A percentile compares a stretch with the other conserved stretches of the same genome.
Conservation (phyloP, 805 yeast species). For the Wickerhamomyces rabaulensis region DNA sequence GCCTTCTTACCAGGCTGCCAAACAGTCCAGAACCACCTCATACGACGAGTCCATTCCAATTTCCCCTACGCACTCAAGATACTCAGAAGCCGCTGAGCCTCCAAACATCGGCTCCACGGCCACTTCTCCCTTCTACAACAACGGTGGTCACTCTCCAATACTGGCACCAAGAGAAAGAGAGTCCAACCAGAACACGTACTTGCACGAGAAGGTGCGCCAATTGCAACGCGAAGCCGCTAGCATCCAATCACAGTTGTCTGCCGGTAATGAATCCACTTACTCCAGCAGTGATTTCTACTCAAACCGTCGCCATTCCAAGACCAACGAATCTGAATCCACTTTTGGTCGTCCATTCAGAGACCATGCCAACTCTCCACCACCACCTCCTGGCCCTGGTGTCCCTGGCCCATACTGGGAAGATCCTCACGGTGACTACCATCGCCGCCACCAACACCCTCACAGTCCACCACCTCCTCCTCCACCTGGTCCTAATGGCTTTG, state of each 20-base stretch:
- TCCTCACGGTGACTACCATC: not conserved
- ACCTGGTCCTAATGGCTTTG: not conserved
- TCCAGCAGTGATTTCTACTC: not conserved
- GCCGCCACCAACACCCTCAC: not conserved
- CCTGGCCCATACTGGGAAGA: slow-evolving; percentile 1
- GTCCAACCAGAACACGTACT: slow-evolving; percentile 2
- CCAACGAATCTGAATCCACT: not conserved
- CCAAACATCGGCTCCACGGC: slow-evolving; percentile 8
- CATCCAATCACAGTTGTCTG: slow-evolving; percentile 16
- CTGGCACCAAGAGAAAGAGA: slow-evolving; percentile 2
- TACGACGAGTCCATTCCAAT: not conserved
- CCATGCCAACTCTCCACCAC: not conserved
- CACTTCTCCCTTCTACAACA: slow-evolving; percentile 13
- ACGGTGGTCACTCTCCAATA: slow-evolving; percentile 8
- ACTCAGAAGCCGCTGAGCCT: slow-evolving; percentile 1
- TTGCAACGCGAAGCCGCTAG: slow-evolving; percentile 20
- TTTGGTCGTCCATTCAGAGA: not conserved
- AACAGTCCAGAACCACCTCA: not conserved
- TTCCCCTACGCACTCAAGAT: not conserved
- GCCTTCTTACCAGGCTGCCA: not conserved
- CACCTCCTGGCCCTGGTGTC: slow-evolving; percentile 4
- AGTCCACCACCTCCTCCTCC: not conserved
- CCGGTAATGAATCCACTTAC: not conserved
- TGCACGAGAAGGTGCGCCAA: slow-evolving; percentile 19
- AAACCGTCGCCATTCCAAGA: not conserved